Conservation (phyloP, 2,329 filamentous ascomycete genomes). For the Microdochium bolleyi region DNA sequence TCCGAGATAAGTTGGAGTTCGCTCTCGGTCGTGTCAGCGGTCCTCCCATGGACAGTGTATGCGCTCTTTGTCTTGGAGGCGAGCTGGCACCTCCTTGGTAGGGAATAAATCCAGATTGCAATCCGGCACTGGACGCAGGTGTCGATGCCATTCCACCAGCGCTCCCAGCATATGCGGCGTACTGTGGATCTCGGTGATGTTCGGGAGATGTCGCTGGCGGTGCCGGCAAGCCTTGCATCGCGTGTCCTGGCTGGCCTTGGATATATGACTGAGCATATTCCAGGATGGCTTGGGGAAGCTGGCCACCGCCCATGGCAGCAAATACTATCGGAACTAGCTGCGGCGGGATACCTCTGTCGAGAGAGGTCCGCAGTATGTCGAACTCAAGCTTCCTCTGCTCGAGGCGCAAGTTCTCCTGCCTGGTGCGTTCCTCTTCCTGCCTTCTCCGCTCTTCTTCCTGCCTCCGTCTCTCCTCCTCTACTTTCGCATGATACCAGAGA, state of each 20-base stretch:
- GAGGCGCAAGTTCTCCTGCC: constrained; percentile 56
- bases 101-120: constrained; percentile 29
- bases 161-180: constrained; percentile 29
- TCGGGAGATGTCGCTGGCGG: constrained; percentile 45
- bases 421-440: constrained; percentile 67
- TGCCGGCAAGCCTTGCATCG: constrained; percentile 41
- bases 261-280: constrained; percentile 60
- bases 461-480: constrained; percentile 64
- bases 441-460: constrained; percentile 65
- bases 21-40: constrained; percentile 27
- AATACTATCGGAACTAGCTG: constrained; percentile 70
- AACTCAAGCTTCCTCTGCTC: constrained; percentile 68
- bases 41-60: constrained; percentile 34
- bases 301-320: constrained; percentile 59
- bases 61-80: constrained; percentile 40
- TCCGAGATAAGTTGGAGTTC: constrained; percentile 30
- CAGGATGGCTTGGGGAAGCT: constrained; percentile 49
- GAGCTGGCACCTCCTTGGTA: constrained; percentile 38
- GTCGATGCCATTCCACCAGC: constrained; percentile 32
- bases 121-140: constrained; percentile 30
- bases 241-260: constrained; percentile 30
- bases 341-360: constrained; percentile 64
- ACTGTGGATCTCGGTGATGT: constrained; percentile 44
- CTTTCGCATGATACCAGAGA: constrained; percentile 61
- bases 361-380: constrained; percentile 61